A percentile compares a stretch with the other conserved stretches of the same genome.
Evolutionary conservation across 2,329 filamentous ascomycete species (phyloP).

Genomic region (Aspergillus terreus): DNA sequence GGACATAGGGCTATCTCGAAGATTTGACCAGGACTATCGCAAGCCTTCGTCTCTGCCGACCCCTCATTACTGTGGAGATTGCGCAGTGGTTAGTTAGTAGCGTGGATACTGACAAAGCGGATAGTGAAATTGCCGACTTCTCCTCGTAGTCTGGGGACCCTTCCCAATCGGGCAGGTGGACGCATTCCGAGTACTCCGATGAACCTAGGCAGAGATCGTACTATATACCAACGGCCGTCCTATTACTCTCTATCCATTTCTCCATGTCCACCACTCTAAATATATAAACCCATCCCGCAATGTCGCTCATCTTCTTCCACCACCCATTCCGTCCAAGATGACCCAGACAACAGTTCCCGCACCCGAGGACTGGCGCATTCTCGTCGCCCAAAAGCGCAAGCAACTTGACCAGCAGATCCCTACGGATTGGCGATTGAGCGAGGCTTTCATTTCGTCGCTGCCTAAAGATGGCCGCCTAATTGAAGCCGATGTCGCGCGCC

Average conservation of each 20-base stretch:
- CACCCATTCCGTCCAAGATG: background rate
- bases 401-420: conserved; percentile 31
- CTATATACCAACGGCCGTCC: background rate
- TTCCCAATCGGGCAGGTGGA: background rate
- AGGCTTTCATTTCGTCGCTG: conserved; percentile 6
- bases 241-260: too few relatives aligned
- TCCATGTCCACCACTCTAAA: too few relatives aligned
- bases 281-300: background rate
- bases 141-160: too few relatives aligned
- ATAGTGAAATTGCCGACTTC: too few relatives aligned
- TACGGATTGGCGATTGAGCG: conserved; percentile 28
- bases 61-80: background rate
- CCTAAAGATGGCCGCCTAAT: conserved; percentile 14
- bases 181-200: background rate
- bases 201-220: background rate
- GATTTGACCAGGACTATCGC: too few relatives aligned
- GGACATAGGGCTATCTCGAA: too few relatives aligned
- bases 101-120: background rate
- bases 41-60: background rate
- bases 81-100: background rate
- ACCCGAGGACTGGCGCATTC: conserved; percentile 16
- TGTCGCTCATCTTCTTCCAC: background rate
- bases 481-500: conserved; percentile 15
- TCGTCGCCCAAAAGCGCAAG: conserved; percentile 24
- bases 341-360: conserved; percentile 9